Evolutionary conservation across 768 basidiomycete genomes (phyloP), one percentile per base, ranked within the genome.

Genomic region (Sarcodon aspratus): DNA sequence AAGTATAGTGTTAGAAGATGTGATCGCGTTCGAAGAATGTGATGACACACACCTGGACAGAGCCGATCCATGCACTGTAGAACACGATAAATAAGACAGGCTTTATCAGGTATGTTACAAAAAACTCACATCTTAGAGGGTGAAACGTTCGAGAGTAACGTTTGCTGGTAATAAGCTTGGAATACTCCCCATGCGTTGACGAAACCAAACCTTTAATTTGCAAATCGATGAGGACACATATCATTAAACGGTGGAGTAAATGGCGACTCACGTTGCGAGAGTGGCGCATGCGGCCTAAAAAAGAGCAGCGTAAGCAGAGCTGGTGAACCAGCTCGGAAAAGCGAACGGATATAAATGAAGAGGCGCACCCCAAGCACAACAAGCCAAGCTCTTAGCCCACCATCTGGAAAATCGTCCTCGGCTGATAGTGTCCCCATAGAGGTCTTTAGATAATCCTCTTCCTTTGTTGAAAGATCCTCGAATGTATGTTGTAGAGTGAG

Each of bases 141-240:
- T 6, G 74, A 69, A 1, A 70, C 67, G 31, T 70, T 54, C 1
- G 56, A 63, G 21, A 87, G 66, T 5, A 82, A 15, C 2, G 66
- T 70, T 33, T 71, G 63, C 54, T 83, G 69, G 53, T 89, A 87
- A 57, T 85, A 83, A 7, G 71, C 71, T 69, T 89, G 86, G 59
- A 87, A 87, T 18, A 79, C 85, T 45, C 85, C 84, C 82, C 82
- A 85, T 0, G 80, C 74, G 54, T 84, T 86, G 3, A 84, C 76
- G 51, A 79, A 79, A 21, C 85, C 85, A 61, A 85, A 80, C 8
- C 74, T 76, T 31, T 46, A 18, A 40, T 21, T 8, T 13, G 18
- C 9, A 44, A 11, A 6, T 17, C 18, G 13, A 11, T 27, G 47
- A 8, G 50, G 46, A 12, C 1, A 37, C n/a, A 13, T 9, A 12